These are phyloP conservation scores for Beta lomatogona DNA, from an alignment of 179 eudicot genomes.

Conservation along the genomic window DNA sequence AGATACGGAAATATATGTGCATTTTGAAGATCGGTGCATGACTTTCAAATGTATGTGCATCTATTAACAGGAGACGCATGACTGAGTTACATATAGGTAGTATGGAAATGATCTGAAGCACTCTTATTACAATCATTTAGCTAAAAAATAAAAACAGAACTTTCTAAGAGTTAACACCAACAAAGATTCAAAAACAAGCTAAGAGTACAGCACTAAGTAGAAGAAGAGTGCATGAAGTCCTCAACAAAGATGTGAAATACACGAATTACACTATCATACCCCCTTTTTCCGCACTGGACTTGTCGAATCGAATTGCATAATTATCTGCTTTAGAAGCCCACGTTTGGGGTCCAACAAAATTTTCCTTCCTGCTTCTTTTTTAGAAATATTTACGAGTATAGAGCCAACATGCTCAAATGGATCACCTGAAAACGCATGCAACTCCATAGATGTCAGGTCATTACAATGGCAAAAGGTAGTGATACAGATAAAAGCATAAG, in stretches of 20 bases:
- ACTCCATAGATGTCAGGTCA: slow-evolving; percentile 9
- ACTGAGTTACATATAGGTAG: background rate
- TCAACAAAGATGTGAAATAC: background rate
- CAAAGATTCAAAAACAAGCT: background rate
- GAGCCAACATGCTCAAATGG: slow-evolving; percentile 97
- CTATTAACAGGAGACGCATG: background rate
- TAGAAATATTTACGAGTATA: slow-evolving; percentile 81
- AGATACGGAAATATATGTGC: background rate
- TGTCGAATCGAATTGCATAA: slow-evolving; percentile 84
- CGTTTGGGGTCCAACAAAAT: slow-evolving; percentile 85
- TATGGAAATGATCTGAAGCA: background rate
- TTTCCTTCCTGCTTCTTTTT: slow-evolving; percentile 75
- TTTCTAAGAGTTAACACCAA: background rate
- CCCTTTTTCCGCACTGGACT: slow-evolving; percentile 78
- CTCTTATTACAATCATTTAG: background rate
- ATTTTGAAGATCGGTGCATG: background rate
- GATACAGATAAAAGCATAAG: background rate
- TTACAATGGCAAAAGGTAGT: background rate
- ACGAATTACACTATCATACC: slow-evolving; percentile 44
- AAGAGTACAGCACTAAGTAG: slow-evolving; percentile 4
- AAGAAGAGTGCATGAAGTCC: slow-evolving; percentile 1
- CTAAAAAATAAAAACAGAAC: background rate
- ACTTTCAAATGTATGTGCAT: slow-evolving; percentile 7
- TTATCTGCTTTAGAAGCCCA: slow-evolving; percentile 84
- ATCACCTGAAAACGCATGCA: slow-evolving; percentile 56